Evolutionary conservation across 768 basidiomycete genomes (phyloP), one percentile per base, ranked within the genome.

Genomic region (Imleria badia): DNA sequence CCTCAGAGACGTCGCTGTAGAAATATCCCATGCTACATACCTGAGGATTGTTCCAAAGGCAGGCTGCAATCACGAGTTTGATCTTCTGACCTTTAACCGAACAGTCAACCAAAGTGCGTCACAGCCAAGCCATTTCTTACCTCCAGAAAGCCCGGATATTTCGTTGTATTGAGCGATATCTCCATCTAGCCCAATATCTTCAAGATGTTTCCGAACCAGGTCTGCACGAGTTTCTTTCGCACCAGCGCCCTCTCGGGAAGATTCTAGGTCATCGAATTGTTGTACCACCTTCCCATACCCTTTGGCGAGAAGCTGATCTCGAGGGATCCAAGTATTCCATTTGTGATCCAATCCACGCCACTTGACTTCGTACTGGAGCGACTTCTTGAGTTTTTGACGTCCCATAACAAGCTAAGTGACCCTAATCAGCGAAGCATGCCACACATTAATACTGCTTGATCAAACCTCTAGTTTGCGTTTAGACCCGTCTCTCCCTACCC

Each of bases 131-230:
- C 46, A 53, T 38, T 17, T 58, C 76, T 60, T 67, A 86, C 94
- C 95, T 72, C 96, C 96, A 17, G 92, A 95, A 42, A 98, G 76
- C 36, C 96, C 95, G 34, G 84, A 83, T 66, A 98, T 94, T 75
- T 98, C 95, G 66, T 97, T 96, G 75, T 98, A 98, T 73, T 97
- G 93, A 12, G 95, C 95, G 56, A 98, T 98, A 75, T 98, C 93
- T 40, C 95, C 95, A 74, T 98, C 93, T 36, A 98, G 79, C 34
- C 95, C 96, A 60, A 98, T 92, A 61, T 94, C 94, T 72, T 97
- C 94, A 43, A 98, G 75, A 62, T 95, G 92, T 73, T 94, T 92
- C 60, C 95, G 82, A 44, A 98, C 90, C 44, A 91, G 75, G 63
- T 85, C 80, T 15, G 83, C 82, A 34, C 86, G 75, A 6, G 94